phyloP scores from a whole-genome alignment of 345 rosid species.

The Eucalyptus erythrocorys region DNA sequence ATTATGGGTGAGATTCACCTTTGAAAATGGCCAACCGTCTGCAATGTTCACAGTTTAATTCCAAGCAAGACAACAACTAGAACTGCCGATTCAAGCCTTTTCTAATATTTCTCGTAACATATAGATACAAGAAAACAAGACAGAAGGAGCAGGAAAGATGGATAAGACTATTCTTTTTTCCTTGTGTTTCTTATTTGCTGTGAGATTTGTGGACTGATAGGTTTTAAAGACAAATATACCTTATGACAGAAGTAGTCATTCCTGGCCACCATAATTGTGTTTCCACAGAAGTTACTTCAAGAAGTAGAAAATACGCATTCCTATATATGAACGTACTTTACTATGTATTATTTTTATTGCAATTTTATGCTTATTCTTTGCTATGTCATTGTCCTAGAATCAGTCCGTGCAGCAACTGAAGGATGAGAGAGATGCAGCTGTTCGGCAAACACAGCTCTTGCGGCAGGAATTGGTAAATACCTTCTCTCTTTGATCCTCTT shows the following conservation, averaged over 20 bases:
- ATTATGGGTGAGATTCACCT: not conserved
- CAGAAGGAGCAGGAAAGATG: not conserved
- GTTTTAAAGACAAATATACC: not conserved
- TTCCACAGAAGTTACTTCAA: not conserved
- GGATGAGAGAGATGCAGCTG: conserved; percentile 77
- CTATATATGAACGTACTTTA: not conserved
- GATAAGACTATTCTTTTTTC: not conserved
- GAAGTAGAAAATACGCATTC: not conserved
- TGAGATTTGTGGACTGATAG: not conserved
- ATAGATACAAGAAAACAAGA: not conserved
- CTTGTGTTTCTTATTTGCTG: not conserved
- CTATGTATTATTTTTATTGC: not conserved
- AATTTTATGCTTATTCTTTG: not conserved
- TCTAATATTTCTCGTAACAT: not conserved
- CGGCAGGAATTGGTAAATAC: conserved; percentile 70
- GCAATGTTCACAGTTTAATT: not conserved
- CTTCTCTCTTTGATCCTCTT: not conserved
- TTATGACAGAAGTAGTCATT: not conserved
- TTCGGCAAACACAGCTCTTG: conserved; percentile 61
- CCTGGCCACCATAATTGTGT: not conserved
- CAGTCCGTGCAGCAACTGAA: conserved; percentile 61
- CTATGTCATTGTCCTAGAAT: not conserved
- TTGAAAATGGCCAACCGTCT: not conserved
- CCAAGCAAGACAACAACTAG: not conserved
- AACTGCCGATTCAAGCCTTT: not conserved